phyloP scores from a whole-genome alignment of 2,329 filamentous ascomycete genomes.

The Aureobasidium sp. region DNA sequence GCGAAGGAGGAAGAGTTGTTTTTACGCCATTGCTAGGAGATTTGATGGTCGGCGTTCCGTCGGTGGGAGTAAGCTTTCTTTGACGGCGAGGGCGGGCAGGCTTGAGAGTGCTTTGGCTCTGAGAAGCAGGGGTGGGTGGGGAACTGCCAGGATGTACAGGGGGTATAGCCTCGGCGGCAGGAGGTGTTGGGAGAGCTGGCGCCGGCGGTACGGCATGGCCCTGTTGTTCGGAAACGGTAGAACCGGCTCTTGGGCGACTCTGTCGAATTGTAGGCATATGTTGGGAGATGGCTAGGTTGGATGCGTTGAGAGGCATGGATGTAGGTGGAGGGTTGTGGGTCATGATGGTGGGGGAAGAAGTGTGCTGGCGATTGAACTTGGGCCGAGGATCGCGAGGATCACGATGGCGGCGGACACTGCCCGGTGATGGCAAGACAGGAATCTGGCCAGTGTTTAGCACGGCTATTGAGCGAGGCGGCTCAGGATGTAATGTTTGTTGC shows the following conservation, averaged over 20 bases:
- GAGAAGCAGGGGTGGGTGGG: conserved; percentile 27
- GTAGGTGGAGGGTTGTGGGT: conserved; percentile 34
- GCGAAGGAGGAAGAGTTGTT: conserved; percentile 1
- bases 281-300: conserved; percentile 36
- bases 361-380: conserved; percentile 63
- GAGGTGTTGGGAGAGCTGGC: conserved; percentile 52
- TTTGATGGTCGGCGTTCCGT: conserved; percentile 43
- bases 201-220: conserved; percentile 34
- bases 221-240: conserved; percentile 38
- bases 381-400: conserved; percentile 41
- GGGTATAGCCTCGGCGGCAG: conserved; percentile 32
- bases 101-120: conserved; percentile 18
- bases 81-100: conserved; percentile 15
- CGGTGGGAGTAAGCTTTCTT: conserved; percentile 19
- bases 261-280: conserved; percentile 26
- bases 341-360: conserved; percentile 70
- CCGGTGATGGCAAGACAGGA: conserved; percentile 74
- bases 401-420: conserved; percentile 46
- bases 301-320: conserved; percentile 17
- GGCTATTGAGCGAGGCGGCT: conserved; percentile 62
- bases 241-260: conserved; percentile 33
- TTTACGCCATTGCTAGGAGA: conserved; percentile 32
- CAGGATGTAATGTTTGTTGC: conserved; percentile 34
- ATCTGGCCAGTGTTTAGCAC: conserved; percentile 75
- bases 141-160: conserved; percentile 22